These are phyloP conservation scores for Entophlyctis luteolus DNA, from an alignment of 192 early-diverging fungal species.

Conservation along the genomic window DNA sequence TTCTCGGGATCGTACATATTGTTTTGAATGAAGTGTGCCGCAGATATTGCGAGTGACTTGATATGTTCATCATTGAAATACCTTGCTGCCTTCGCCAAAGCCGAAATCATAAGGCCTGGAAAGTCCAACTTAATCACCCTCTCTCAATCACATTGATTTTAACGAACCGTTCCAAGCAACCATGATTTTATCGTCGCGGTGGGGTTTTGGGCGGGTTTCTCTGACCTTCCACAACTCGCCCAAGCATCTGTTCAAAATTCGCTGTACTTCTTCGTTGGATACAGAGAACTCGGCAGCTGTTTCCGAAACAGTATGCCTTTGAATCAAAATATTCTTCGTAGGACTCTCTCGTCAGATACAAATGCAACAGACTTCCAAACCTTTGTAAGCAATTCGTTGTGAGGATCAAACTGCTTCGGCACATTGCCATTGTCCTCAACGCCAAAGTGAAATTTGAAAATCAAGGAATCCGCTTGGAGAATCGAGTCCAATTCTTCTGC, in stretches of 20 bases:
- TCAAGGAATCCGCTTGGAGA: slow-evolving; percentile 34
- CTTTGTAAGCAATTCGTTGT: slow-evolving; percentile 52
- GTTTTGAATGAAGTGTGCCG: slow-evolving; percentile 46
- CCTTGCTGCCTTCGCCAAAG: slow-evolving; percentile 37
- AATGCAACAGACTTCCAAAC: slow-evolving; percentile 24
- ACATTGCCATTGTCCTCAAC: slow-evolving; percentile 56
- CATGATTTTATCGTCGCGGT: slow-evolving; percentile 62
- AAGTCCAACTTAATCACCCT: not conserved
- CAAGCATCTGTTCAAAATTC: slow-evolving; percentile 29
- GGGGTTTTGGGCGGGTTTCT: slow-evolving; percentile 48
- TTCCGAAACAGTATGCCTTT: slow-evolving; percentile 35
- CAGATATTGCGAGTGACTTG: slow-evolving; percentile 39
- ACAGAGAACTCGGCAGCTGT: slow-evolving; percentile 37
- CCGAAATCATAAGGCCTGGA: slow-evolving; percentile 58
- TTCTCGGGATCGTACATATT: slow-evolving; percentile 41
- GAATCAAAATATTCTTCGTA: slow-evolving; percentile 50
- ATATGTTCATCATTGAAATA: slow-evolving; percentile 28
- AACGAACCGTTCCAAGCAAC: slow-evolving; percentile 55
- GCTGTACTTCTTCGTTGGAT: slow-evolving; percentile 23
- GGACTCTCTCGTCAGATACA: not conserved
- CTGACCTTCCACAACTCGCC: slow-evolving; percentile 38
- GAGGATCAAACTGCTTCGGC: slow-evolving; percentile 47
- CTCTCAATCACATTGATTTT: not conserved
- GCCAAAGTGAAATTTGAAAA: slow-evolving; percentile 52
- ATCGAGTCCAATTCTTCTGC: slow-evolving; percentile 40